Evolutionary conservation across 768 basidiomycete genomes (phyloP), one percentile per base, ranked within the genome.

Genomic region (Suillus luteus): DNA sequence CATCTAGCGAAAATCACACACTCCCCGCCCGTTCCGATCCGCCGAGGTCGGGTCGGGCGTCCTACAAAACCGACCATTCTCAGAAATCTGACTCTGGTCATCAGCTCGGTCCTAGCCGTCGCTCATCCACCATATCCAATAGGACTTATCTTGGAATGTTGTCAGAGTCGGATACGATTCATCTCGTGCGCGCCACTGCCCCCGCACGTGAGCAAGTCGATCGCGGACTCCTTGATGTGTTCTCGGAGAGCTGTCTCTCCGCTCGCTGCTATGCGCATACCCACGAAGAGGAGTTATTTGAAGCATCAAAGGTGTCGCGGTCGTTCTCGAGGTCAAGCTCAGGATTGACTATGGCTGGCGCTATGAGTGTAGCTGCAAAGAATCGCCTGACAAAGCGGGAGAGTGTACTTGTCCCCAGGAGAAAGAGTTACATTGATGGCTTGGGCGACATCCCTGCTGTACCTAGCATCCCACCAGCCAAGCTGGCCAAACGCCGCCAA

Each of bases 191-290:
- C 17, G 83, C 86, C 17, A 87, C 90, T 19, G 78, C 85, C 11
- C 77, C 84, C 48, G 86, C 87, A 40, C 87, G 93, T 55, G 80
- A 82, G 35, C 84, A 86, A 46, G 87, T 93, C 59, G 95, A 96
- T 69, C 85, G 89, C 51, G 87, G 87, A 12, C 78, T 98, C 19
- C 82, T 84, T 54, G 95, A 96, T 70, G 86, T 97, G 63, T 86
- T 90, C 68, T 95, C 93, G 12, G 86, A 89, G 64, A 80, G 81
- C 27, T 90, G 91, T 66, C 75, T 89, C 33, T 81, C 84, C 2
- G 90, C 89, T 17, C 85, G 95, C 49, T 83, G 82, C 55, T 82
- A 89, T 60, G 88, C 89, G 9, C 83, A 80, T 61, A 80, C 81
- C 46, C 85, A 83, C 62, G 88, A 88, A 61, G 85, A 86, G 69